Conservation (phyloP, 768 basidiomycete genomes). For the Termitomyces heimii region DNA sequence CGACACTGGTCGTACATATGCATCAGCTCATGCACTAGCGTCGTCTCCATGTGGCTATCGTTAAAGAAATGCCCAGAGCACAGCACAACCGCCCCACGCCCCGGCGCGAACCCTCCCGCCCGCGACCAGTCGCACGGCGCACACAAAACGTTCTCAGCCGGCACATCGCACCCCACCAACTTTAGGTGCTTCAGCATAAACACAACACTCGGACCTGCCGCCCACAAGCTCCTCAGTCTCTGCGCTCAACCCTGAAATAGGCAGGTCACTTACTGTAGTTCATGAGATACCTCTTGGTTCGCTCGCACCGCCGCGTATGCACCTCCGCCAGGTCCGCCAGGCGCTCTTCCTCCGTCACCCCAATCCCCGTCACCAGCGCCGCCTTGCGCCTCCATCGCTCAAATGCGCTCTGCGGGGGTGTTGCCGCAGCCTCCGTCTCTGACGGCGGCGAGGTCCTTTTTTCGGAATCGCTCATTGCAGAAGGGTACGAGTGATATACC, state of each 20-base stretch:
- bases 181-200: slow-evolving; percentile 93
- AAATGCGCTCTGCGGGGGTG: slow-evolving; percentile 31
- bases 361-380: slow-evolving; percentile 41
- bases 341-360: slow-evolving; percentile 42
- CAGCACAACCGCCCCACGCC: slow-evolving; percentile 72
- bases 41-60: slow-evolving; percentile 89
- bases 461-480: slow-evolving; percentile 15
- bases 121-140: slow-evolving; percentile 68
- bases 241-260: too few species aligned
- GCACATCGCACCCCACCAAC: slow-evolving; percentile 65
- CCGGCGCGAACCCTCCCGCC: slow-evolving; percentile 80
- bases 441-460: slow-evolving; percentile 16
- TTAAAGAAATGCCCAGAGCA: slow-evolving; percentile 81
- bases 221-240: too few species aligned
- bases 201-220: slow-evolving; percentile 71
- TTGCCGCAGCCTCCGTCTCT: too few species aligned
- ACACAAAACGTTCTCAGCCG: slow-evolving; percentile 73
- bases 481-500: not conserved
- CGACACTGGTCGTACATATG: slow-evolving; percentile 95
- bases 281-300: slow-evolving; percentile 64
- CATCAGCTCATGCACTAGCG: slow-evolving; percentile 87
- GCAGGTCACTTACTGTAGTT: slow-evolving; percentile 50
- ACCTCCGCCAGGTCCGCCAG: slow-evolving; percentile 29
- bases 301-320: slow-evolving; percentile 50
- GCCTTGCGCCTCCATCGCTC: slow-evolving; percentile 44